Evolutionary conservation across 768 basidiomycete genomes (phyloP).

Genomic region (Strobilomyces dryophilus): DNA sequence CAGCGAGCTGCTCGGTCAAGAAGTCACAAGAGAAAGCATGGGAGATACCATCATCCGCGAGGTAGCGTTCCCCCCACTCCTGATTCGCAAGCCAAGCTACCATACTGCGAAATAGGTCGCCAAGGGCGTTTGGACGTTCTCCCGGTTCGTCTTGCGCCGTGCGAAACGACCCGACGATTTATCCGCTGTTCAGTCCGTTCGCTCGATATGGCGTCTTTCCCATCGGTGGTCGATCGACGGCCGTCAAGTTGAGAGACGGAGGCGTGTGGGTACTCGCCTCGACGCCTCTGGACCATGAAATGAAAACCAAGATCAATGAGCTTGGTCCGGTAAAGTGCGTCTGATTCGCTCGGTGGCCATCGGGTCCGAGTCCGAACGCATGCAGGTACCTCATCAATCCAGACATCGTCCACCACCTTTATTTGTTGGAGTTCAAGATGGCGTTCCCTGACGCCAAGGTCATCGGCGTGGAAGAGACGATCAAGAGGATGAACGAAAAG

Average conservation of each 20-base stretch:
- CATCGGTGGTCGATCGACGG: conserved; percentile 81
- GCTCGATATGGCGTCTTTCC: conserved; percentile 62
- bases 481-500: conserved; percentile 49
- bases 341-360: neutral
- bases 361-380: neutral
- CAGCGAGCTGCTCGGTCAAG: conserved; percentile 3
- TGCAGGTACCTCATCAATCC: conserved; percentile 55
- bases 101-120: conserved; percentile 34
- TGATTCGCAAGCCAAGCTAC: neutral
- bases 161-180: neutral
- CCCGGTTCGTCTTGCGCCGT: conserved; percentile 38
- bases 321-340: conserved; percentile 66
- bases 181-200: conserved; percentile 50
- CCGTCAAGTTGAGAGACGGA: conserved; percentile 61
- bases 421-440: conserved; percentile 59
- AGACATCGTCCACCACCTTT: conserved; percentile 58
- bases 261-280: conserved; percentile 84
- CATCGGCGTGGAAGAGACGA: conserved; percentile 58
- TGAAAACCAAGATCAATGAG: conserved; percentile 54
- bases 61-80: conserved; percentile 21
- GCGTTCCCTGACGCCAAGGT: conserved; percentile 70
- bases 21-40: conserved; percentile 16
- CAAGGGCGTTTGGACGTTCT: conserved; percentile 62
- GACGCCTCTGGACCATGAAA: conserved; percentile 62
- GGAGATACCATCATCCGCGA: conserved; percentile 42